phyloP scores from a whole-genome alignment of 371 early-diverging fungal genomes.

The Chytridiales sp. region DNA sequence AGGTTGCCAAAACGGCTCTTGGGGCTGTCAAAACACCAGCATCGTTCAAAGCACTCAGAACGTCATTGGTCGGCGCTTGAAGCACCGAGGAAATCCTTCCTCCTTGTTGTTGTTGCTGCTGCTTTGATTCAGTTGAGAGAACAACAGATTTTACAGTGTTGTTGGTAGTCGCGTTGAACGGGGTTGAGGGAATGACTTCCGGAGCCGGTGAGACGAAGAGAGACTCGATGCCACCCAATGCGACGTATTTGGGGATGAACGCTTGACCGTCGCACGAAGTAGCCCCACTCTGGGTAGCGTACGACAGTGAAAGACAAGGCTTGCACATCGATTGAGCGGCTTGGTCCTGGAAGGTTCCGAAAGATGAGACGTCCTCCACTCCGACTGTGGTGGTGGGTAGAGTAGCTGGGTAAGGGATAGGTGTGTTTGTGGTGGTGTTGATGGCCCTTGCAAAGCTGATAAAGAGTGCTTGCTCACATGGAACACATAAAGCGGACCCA shows the following conservation, averaged over 20 bases:
- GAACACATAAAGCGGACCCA: constrained; percentile 1
- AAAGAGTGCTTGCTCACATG: constrained; percentile 12
- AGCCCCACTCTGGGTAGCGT: neutral
- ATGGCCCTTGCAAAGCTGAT: neutral
- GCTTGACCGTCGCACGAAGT: constrained; percentile 8
- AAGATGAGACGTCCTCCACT: neutral
- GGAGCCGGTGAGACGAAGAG: too few species aligned
- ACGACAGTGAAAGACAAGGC: constrained; percentile 5
- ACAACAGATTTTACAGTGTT: neutral
- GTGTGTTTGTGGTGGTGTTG: too few species aligned
- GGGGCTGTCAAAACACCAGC: constrained; percentile 7
- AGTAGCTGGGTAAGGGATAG: too few species aligned
- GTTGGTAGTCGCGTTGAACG: neutral
- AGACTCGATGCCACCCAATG: too few species aligned
- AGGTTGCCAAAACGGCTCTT: constrained; percentile 8
- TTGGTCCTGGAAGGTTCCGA: constrained; percentile 10
- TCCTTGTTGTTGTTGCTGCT: neutral
- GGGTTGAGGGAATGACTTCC: too few species aligned
- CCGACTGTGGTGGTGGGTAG: neutral
- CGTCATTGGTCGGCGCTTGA: neutral
- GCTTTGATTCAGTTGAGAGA: too few species aligned
- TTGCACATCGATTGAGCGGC: constrained; percentile 11
- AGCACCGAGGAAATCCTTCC: neutral
- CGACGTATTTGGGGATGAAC: constrained; percentile 11
- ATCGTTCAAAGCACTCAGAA: too few species aligned